phyloP scores from a whole-genome alignment of 495 filamentous ascomycete species.

The Chaetomidium leptoderma region DNA sequence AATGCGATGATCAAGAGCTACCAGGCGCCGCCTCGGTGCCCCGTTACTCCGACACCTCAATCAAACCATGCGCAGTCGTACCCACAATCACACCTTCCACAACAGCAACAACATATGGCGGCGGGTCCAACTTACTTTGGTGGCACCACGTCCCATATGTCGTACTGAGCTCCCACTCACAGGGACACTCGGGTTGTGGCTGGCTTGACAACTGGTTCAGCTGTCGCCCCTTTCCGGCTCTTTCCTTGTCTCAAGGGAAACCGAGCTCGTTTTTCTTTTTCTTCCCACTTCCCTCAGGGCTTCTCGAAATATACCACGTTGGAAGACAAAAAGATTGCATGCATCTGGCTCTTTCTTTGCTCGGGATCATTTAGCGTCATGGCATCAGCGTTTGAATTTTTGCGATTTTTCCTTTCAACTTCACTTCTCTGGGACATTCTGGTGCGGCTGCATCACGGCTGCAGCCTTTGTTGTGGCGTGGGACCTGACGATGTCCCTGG shows the following conservation, averaged over 20 bases:
- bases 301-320: constrained; percentile 35
- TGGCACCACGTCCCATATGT: constrained; percentile 26
- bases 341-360: constrained; percentile 33
- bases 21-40: constrained; percentile 45
- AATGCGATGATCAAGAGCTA: constrained; percentile 45
- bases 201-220: constrained; percentile 16
- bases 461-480: constrained; percentile 13
- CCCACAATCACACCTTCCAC: constrained; percentile 24
- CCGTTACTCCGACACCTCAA: constrained; percentile 52
- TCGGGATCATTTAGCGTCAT: constrained; percentile 38
- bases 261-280: constrained; percentile 24
- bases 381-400: constrained; percentile 38
- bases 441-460: constrained; percentile 18
- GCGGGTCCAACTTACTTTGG: constrained; percentile 34
- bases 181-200: constrained; percentile 11
- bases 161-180: constrained; percentile 30
- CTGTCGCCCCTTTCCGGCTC: constrained; percentile 17
- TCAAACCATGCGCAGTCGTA: constrained; percentile 24
- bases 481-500: constrained; percentile 11
- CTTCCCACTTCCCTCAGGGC: constrained; percentile 26
- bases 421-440: constrained; percentile 21
- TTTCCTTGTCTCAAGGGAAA: constrained; percentile 2
- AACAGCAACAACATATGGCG: constrained; percentile 28
- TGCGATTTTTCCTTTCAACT: constrained; percentile 16
- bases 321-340: constrained; percentile 40